Evolutionary conservation across 1,284 basidiomycete genomes (phyloP).

Genomic region (Wallemia hederae): DNA sequence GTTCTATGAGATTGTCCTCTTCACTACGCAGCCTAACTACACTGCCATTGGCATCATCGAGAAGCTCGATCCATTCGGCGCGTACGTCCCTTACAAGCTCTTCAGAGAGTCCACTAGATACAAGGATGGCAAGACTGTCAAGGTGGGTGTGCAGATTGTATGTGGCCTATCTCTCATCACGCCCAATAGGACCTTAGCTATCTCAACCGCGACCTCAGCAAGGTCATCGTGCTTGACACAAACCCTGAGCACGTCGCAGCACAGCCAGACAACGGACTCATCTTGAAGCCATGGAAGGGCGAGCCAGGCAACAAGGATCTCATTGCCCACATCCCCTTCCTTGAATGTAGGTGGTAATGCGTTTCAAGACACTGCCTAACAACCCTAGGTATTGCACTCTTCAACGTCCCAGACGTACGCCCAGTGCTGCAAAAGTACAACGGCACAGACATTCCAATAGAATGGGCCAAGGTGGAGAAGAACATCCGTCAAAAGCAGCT

Average conservation of each 20-base stretch:
- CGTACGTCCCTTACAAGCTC: conserved; percentile 62
- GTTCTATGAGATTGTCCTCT: conserved; percentile 91
- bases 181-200: conserved; percentile 46
- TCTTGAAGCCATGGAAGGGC: conserved; percentile 67
- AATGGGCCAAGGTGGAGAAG: conserved; percentile 64
- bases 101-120: conserved; percentile 69
- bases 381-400: conserved; percentile 47
- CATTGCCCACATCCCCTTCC: conserved; percentile 74
- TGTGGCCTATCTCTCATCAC: conserved; percentile 5
- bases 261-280: conserved; percentile 70
- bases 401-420: conserved; percentile 54
- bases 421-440: conserved; percentile 57
- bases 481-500: conserved; percentile 44
- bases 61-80: conserved; percentile 77
- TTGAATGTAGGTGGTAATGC: conserved; percentile 24
- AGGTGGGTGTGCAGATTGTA: conserved; percentile 21
- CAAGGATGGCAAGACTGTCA: conserved; percentile 46
- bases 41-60: conserved; percentile 70
- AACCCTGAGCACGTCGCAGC: conserved; percentile 41
- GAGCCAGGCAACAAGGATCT: conserved; percentile 47
- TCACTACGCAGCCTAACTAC: conserved; percentile 70
- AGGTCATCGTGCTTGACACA: conserved; percentile 70
- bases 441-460: conserved; percentile 60
- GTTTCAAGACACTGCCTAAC: neutral
- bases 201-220: conserved; percentile 71